Evolutionary conservation across 768 basidiomycete genomes (phyloP), one percentile per base, ranked within the genome.

Genomic region (Suillus hirtellus): DNA sequence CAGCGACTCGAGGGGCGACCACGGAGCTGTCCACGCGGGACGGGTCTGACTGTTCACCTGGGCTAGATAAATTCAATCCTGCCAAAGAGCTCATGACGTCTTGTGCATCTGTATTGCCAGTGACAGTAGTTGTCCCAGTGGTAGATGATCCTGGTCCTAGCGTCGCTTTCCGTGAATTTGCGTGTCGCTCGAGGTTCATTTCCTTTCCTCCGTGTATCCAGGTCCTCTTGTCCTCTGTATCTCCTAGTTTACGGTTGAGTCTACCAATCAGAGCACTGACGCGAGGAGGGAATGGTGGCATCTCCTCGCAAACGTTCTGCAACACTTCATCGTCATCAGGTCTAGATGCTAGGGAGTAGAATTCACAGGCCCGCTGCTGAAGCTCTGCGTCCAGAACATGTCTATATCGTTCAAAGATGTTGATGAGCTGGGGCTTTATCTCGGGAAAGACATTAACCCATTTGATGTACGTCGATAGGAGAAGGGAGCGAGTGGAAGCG

Each of bases 401-500:
- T n/a, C 95, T 89, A 72, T 97, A 99, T 17, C 95, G 93, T 69
- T 98, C 95, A 69, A 99, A 97, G 69, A 99, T 94, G 74, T 89
- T 92, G 73, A 98, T 70, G 35, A 99, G 86, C 68, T 98, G 95
- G 8, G 89, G 84, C 70, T 96, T 97, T 78, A 99, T 97, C 75
- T 99, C 97, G 21, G 97, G 97, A 77, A 99, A 99, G 62, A 99
- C 93, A 73, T 99, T 99, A 66, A 97, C 95, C 96, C 96, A 99
- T 84, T 99, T 99, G 80, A 98, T 90, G 74, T 99, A 99, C 1
- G 97, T 98, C 12, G 97, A 96, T 42, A 99, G 82, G 34, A 99
- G 86, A 37, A 99, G 82, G 0, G 96, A 90, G 40, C 96, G 87
- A 9, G 97, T 99, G 37, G 95, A 80, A 5, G 96, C 95, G 43